Conservation (phyloP, 345 rosid species). For the Atalantia buxifolia region DNA sequence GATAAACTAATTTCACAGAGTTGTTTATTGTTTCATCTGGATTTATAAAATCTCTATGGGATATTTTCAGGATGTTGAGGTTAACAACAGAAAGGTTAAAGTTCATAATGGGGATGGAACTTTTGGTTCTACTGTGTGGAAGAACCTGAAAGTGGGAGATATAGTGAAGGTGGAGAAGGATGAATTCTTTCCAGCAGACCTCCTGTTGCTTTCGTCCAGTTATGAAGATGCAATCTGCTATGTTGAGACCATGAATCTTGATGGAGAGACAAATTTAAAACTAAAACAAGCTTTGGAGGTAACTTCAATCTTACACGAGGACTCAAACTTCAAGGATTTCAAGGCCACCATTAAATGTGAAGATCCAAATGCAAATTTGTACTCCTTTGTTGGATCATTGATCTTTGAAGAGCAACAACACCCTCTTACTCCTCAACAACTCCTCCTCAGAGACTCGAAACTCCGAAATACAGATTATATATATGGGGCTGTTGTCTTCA, state of each 20-base stretch:
- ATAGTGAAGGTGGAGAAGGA: conserved; percentile 81
- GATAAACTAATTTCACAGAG: not conserved
- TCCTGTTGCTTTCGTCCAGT: conserved; percentile 73
- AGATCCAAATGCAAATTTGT: conserved; percentile 89
- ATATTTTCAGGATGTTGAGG: conserved; percentile 62
- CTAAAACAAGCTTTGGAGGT: conserved; percentile 74
- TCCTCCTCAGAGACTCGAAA: conserved; percentile 84
- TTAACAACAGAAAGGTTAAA: conserved; percentile 73
- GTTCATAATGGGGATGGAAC: conserved; percentile 53
- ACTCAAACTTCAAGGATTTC: conserved; percentile 55
- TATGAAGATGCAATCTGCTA: conserved; percentile 83
- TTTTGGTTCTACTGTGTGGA: conserved; percentile 60
- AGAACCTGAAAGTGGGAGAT: conserved; percentile 74
- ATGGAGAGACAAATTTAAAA: conserved; percentile 92
- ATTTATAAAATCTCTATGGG: not conserved
- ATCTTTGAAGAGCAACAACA: conserved; percentile 49
- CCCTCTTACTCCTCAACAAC: conserved; percentile 78
- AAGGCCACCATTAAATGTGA: conserved; percentile 72
- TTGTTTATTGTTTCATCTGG: not conserved
- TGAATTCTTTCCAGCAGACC: conserved; percentile 83
- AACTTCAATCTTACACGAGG: conserved; percentile 60
- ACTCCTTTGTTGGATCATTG: conserved; percentile 76
- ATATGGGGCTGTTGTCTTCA: conserved; percentile 78
- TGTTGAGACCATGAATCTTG: conserved; percentile 96
- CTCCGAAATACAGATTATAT: conserved; percentile 80